These are phyloP conservation scores for Solanum pinnatisectum DNA, from an alignment of 257 asterid species.

Conservation along the genomic window DNA sequence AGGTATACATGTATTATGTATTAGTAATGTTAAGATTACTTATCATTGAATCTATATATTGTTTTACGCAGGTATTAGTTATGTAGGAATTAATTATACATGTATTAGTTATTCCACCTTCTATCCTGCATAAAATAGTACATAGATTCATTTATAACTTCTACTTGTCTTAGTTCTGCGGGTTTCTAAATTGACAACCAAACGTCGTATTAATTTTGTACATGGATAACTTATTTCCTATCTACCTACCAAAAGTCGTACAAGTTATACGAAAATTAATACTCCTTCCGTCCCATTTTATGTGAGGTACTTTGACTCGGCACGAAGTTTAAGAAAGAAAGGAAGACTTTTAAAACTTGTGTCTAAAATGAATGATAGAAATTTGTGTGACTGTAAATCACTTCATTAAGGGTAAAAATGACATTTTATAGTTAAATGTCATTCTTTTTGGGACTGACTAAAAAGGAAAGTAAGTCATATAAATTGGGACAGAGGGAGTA, in stretches of 20 bases:
- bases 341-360: too few relatives aligned
- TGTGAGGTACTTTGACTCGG: too few relatives aligned
- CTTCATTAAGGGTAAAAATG: too few relatives aligned
- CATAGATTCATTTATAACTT: not conserved
- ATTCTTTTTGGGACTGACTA: too few relatives aligned
- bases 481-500: too few relatives aligned
- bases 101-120: not conserved
- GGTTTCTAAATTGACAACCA: not conserved
- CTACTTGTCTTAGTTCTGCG: not conserved
- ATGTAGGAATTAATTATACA: not conserved
- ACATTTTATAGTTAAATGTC: too few relatives aligned
- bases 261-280: not conserved
- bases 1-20: not conserved
- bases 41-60: not conserved
- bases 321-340: too few relatives aligned
- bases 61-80: not conserved
- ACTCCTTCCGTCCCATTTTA: too few relatives aligned
- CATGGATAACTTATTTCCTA: not conserved
- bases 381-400: too few relatives aligned
- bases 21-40: not conserved
- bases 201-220: not conserved
- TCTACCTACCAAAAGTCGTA: not conserved
- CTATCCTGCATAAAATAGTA: not conserved
- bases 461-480: too few relatives aligned
- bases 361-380: too few relatives aligned